Base-by-base conservation (phyloP, 1,284 basidiomycete genomes). In the Ganoderma resinaceum region DNA sequence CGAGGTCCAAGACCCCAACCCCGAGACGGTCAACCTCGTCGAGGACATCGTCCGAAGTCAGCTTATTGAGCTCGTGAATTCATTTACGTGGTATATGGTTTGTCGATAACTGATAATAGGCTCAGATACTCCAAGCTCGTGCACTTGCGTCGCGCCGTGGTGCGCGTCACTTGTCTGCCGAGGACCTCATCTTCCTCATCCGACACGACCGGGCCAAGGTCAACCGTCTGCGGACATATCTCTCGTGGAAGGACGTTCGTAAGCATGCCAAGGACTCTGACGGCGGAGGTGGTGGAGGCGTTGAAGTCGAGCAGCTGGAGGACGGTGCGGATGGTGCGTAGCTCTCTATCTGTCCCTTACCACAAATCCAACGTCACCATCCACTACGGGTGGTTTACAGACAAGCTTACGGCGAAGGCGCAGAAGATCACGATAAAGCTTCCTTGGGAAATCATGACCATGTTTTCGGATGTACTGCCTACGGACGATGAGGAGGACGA, bases 231-330 rank as follows among this genome's bases (percentile, higher is more conserved):
- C 83, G 95, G 33, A 98, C 95, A 12, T 99, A 98, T 77, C 87
- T 99, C n/a, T 95, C 94, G 0, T 99, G 97, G 97, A 98, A 98
- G 78, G 97, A 99, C 73, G 97, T 99, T 8, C 89, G 97, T 20
- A 98, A 98, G 77, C 94, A 96, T 73, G 96, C 96, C 8, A 98
- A 98, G 77, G 95, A 91, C 62, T 76, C 91, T 20, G 52, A 55
- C 18, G 92, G 90, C 11, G 91, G 92, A 68, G 93, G 88, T 2
- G 93, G 89, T 14, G 93, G 86, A 12, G 94, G 89, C 20, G 92
- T 93, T 1, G 94, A 95, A 75, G 91, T 94, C 5, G 94, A 94
- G 76, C 86, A 83, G 3, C 79, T 93, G 6, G 93, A 94, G 72
- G 92, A 95, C 64, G 92, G 89, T n/a, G 87, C 90, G 33, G 91